Conservation (phyloP, 2,329 filamentous ascomycete species). For the Tolypocladium inflatum region DNA sequence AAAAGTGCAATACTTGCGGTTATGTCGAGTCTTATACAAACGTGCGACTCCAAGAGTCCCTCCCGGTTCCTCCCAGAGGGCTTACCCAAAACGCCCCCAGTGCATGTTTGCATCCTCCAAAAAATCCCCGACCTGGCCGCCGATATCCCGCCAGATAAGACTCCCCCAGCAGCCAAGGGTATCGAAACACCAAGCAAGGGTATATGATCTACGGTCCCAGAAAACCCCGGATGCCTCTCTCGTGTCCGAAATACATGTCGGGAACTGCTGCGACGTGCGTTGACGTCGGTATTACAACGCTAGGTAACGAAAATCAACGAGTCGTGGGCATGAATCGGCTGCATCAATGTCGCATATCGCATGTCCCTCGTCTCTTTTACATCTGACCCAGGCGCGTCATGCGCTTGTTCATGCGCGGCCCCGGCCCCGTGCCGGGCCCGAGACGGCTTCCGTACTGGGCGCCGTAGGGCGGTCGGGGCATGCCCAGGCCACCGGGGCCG, state of each 20-base stretch:
- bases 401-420: conserved; percentile 49
- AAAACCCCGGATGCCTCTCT: background rate
- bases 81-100: background rate
- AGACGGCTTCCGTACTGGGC: conserved; percentile 7
- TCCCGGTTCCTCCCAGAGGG: background rate
- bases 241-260: background rate
- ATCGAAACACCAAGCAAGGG: background rate
- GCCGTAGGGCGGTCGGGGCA: conserved; percentile 4
- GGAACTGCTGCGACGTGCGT: background rate
- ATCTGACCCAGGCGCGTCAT: conserved; percentile 44
- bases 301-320: background rate
- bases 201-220: background rate
- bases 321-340: background rate
- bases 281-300: background rate
- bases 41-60: background rate
- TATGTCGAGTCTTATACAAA: background rate
- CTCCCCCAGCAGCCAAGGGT: background rate
- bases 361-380: background rate
- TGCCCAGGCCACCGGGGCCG: conserved; percentile 3
- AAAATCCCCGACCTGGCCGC: background rate
- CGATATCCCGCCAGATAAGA: background rate
- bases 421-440: conserved; percentile 7
- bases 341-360: background rate
- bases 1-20: background rate
- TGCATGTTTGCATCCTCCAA: background rate